Evolutionary conservation across 2,329 filamentous ascomycete genomes (phyloP).

Genomic region (Sporothrix variecibatus): DNA sequence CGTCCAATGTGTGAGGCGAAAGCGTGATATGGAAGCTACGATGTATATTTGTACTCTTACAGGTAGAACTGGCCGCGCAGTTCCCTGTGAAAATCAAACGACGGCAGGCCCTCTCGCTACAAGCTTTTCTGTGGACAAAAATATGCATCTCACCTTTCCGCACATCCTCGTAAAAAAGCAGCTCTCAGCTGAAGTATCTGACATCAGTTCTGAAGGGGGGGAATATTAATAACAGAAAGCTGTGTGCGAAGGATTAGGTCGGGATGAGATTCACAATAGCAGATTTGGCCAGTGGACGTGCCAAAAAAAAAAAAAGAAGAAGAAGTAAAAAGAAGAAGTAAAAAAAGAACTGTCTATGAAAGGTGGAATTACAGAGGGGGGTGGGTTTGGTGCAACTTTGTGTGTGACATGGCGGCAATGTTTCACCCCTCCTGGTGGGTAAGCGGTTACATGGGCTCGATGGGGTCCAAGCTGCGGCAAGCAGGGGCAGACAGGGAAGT

Average conservation of each 20-base stretch:
- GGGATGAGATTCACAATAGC: not conserved
- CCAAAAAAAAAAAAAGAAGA: not conserved
- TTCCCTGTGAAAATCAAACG: not conserved
- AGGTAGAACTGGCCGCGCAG: not conserved
- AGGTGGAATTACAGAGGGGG: not conserved
- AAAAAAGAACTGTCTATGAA: not conserved
- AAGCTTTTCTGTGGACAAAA: not conserved
- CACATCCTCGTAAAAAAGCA: not conserved
- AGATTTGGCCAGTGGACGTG: not conserved
- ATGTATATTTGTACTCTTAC: no score
- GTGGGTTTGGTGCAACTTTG: not conserved
- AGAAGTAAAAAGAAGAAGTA: not conserved
- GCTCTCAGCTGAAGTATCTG: not conserved
- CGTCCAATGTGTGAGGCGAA: not conserved
- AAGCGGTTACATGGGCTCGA: constrained; percentile 27
- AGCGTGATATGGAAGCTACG: not conserved
- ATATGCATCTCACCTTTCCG: not conserved
- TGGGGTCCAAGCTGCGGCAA: constrained; percentile 25
- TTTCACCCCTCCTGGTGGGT: constrained; percentile 26
- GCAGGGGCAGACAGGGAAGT: constrained; percentile 4
- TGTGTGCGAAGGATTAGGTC: not conserved
- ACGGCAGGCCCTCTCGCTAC: not conserved
- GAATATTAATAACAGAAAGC: not conserved
- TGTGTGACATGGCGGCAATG: constrained; percentile 26
- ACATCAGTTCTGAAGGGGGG: not conserved